Evolutionary conservation across 169 alveolate genomes (phyloP), one percentile per base, ranked within the genome.

Genomic region (Eimeria tenella): DNA sequence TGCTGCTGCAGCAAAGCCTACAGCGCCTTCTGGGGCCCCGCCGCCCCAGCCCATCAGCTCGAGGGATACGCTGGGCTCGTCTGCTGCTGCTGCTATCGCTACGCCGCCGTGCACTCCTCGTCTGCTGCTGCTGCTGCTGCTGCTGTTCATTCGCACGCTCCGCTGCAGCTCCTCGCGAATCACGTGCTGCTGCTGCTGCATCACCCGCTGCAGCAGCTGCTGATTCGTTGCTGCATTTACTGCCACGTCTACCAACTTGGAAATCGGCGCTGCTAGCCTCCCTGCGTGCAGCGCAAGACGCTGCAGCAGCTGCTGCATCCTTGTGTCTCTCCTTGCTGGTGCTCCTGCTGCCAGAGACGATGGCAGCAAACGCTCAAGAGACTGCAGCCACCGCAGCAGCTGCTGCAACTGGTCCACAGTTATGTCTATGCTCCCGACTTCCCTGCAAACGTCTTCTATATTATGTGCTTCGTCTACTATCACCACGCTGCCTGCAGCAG

Each of bases 1-100:
- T 79, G 88, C 88, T 79, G 70, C 88, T 52, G 88, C 88, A 79
- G 88, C 88, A 79, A 74, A 74, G 19, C 60, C 84, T 42, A 10
- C 58, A 2, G 84, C 84, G 19, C 88, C 70, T 53, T 19, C 88
- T 4, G 70, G 17, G 31, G 71, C 50, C 50, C 88, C 88, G 11
- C 71, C 70, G 31, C 88, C 84, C 84, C 84, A 74, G 23, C 84
- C 21, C 25, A 74, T 5, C 9, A 74, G 58, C 60, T 74, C 84
- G 10, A 74, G 53, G 58, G 84, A 49, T 13, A 74, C 58, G 8
- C n/a, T 23, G 11, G 84, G 53, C 53, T 74, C 84, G n/a, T 74
- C 84, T 74, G 65, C 65, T 52, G 88, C 88, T 10, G 88, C 88
- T 8, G 88, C 31, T 53, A 25, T 71, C 3, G 62, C 58, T 75